These are phyloP conservation scores for Candida gorgasii DNA, from an alignment of 805 yeast genomes.

Conservation along the genomic window DNA sequence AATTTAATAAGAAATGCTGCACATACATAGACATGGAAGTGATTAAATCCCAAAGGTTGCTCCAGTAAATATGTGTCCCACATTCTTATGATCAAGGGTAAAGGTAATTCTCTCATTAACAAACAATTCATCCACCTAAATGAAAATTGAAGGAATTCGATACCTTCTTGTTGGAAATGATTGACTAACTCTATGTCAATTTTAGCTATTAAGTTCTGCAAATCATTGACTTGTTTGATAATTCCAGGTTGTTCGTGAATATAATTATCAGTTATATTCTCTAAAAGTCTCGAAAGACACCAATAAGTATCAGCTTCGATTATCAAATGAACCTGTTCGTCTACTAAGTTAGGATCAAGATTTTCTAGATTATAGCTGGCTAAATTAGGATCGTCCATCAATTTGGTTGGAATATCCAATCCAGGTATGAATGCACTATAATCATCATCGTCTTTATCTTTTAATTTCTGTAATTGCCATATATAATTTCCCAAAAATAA, in stretches of 20 bases:
- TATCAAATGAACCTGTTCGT: constrained; percentile 58
- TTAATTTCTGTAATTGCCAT: constrained; percentile 38
- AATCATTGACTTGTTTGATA: constrained; percentile 80
- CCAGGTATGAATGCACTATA: constrained; percentile 35
- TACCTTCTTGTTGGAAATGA: constrained; percentile 77
- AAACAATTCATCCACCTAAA: constrained; percentile 99
- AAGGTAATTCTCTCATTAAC: constrained; percentile 87
- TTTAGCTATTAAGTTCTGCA: constrained; percentile 73
- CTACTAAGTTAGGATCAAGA: constrained; percentile 62
- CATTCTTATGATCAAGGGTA: constrained; percentile 82
- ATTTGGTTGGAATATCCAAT: constrained; percentile 11
- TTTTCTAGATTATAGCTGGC: constrained; percentile 36
- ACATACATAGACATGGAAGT: constrained; percentile 94
- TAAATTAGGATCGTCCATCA: constrained; percentile 25
- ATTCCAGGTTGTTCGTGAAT: constrained; percentile 99
- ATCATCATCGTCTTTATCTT: constrained; percentile 23
- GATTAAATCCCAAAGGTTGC: constrained; percentile 76
- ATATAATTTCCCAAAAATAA: constrained; percentile 72
- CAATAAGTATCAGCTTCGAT: constrained; percentile 97
- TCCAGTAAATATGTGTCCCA: constrained; percentile 94
- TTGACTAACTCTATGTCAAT: constrained; percentile 72
- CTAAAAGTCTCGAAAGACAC: constrained; percentile 89
- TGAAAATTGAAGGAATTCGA: constrained; percentile 94
- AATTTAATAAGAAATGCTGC: constrained; percentile 94
- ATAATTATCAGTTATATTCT: constrained; percentile 94